These are phyloP conservation scores for Globisporangium paroecandrum DNA, from an alignment of 352 stramenopile species.

Conservation along the genomic window DNA sequence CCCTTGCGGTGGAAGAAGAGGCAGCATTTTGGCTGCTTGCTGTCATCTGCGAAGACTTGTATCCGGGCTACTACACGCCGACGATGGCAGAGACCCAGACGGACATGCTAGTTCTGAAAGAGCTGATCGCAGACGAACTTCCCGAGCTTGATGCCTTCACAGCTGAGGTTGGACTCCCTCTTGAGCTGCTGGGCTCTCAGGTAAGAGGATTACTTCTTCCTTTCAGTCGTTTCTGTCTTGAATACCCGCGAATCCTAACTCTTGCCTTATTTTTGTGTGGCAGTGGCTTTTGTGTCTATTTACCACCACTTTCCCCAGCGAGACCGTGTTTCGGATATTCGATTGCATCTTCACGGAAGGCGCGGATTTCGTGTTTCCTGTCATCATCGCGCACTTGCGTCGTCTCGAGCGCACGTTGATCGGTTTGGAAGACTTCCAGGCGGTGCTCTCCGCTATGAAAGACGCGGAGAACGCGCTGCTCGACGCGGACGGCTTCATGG, in stretches of 20 bases:
- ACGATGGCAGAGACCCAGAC: conserved; percentile 88
- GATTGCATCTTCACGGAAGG: conserved; percentile 87
- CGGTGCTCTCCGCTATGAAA: conserved; percentile 73
- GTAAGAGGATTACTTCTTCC: conserved; percentile 13
- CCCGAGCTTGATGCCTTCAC: conserved; percentile 75
- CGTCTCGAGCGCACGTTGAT: conserved; percentile 52
- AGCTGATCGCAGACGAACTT: conserved; percentile 81
- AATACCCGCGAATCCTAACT: background rate
- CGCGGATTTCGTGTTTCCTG: conserved; percentile 74
- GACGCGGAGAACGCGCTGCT: conserved; percentile 57
- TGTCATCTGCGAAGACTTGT: conserved; percentile 88
- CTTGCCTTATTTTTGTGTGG: background rate
- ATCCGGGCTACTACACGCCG: conserved; percentile 86
- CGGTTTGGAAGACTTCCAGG: conserved; percentile 58
- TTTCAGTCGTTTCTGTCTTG: no score
- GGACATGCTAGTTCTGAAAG: conserved; percentile 87
- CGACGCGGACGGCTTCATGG: conserved; percentile 64
- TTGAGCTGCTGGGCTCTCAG: conserved; percentile 84
- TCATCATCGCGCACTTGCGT: conserved; percentile 78
- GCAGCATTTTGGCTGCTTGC: conserved; percentile 85
- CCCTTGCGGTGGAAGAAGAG: conserved; percentile 82
- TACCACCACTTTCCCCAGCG: conserved; percentile 86
- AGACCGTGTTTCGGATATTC: conserved; percentile 86
- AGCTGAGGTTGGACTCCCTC: conserved; percentile 66
- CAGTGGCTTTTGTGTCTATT: conserved; percentile 90